Evolutionary conservation across 2,329 filamentous ascomycete species (phyloP).

Genomic region (Fusarium marasasianum): DNA sequence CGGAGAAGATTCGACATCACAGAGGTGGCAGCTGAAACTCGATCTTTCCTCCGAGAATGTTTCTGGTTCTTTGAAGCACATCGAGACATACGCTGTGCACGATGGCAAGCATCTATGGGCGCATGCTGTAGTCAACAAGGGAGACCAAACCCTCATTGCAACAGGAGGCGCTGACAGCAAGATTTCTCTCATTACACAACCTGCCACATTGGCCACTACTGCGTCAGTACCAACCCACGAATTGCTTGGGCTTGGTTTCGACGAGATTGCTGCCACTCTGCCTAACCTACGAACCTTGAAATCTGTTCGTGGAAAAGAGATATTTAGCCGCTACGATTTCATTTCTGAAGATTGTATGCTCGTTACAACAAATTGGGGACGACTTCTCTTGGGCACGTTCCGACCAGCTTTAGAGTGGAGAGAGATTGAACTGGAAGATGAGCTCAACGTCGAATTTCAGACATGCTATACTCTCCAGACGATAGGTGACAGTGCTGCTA

Average conservation of each 20-base stretch:
- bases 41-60: not conserved
- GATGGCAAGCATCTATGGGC: conserved; percentile 94
- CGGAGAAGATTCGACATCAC: conserved; percentile 83
- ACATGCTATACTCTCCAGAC: conserved; percentile 59
- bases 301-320: conserved; percentile 50
- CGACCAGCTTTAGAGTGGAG: conserved; percentile 51
- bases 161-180: conserved; percentile 89
- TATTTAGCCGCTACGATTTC: conserved; percentile 72
- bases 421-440: conserved; percentile 50
- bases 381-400: conserved; percentile 61
- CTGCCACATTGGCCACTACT: not conserved
- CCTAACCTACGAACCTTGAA: conserved; percentile 7
- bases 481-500: conserved; percentile 50
- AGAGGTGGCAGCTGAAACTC: conserved; percentile 73
- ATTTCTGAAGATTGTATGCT: conserved; percentile 63
- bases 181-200: conserved; percentile 58
- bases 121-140: conserved; percentile 55
- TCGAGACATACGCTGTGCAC: conserved; percentile 71
- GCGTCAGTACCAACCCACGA: not conserved
- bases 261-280: conserved; percentile 44
- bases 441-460: conserved; percentile 51
- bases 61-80: conserved; percentile 56
- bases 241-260: conserved; percentile 44
- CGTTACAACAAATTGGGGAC: conserved; percentile 68
- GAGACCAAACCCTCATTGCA: conserved; percentile 58